phyloP scores from a whole-genome alignment of 2,329 filamentous ascomycete genomes.

The Torrubiella hemipterigena region DNA sequence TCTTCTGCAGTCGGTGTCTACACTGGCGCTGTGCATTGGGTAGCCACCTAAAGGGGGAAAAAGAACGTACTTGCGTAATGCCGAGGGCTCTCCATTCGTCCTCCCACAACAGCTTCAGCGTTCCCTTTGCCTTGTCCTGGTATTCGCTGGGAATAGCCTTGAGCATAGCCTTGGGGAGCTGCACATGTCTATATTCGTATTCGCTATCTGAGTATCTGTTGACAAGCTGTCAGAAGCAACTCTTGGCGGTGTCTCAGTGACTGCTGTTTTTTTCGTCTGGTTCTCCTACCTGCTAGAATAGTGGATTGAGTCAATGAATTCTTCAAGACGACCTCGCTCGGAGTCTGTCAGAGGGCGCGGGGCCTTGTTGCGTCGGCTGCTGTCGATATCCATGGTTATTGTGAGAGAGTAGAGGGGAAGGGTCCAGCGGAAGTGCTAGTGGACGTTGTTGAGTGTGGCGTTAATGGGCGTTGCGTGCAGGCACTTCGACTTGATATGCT shows the following conservation, averaged over 20 bases:
- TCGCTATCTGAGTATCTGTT: conserved; percentile 81
- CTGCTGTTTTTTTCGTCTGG: neutral
- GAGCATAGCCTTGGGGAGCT: conserved; percentile 95
- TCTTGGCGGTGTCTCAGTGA: neutral
- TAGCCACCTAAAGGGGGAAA: neutral
- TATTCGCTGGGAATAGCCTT: conserved; percentile 94
- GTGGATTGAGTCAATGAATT: conserved; percentile 88
- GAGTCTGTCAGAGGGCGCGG: conserved; percentile 68
- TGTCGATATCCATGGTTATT: conserved; percentile 51
- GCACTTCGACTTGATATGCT: too few species aligned
- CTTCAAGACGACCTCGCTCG: conserved; percentile 75
- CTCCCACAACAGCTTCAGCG: conserved; percentile 92
- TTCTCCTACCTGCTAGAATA: conserved; percentile 76
- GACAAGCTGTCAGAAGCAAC: conserved; percentile 4
- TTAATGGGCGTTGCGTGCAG: conserved; percentile 1
- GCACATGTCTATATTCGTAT: conserved; percentile 95
- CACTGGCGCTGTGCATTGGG: neutral
- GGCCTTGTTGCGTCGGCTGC: conserved; percentile 72
- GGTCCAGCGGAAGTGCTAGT: too few species aligned
- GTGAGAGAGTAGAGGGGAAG: too few species aligned
- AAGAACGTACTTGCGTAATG: conserved; percentile 72
- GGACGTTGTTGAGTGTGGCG: conserved; percentile 5
- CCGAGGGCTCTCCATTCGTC: conserved; percentile 96
- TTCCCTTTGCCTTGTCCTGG: conserved; percentile 79
- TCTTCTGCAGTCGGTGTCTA: neutral